Conservation (phyloP, 129 eudicot species). For the Silybum marianum region DNA sequence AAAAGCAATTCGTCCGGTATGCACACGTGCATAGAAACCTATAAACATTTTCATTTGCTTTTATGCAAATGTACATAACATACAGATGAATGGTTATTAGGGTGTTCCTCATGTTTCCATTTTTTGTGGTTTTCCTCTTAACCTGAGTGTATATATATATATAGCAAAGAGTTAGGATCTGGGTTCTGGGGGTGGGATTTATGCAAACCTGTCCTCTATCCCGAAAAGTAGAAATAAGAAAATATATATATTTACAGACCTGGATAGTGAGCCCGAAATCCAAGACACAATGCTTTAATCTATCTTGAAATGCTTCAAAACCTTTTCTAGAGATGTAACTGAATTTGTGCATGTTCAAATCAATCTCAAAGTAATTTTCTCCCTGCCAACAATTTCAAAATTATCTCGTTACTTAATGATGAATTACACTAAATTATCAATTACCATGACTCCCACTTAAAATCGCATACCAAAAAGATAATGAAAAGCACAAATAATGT, state of each 20-base stretch:
- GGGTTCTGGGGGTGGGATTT: no score
- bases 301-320: slow-evolving; percentile 81
- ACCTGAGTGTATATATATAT: no score
- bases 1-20: not conserved
- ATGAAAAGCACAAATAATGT: not conserved
- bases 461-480: not conserved
- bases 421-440: not conserved
- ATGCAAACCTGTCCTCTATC: not conserved
- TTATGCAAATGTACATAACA: not conserved
- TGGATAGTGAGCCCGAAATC: slow-evolving; percentile 96
- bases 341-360: slow-evolving; percentile 92
- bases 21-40: not conserved
- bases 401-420: not conserved
- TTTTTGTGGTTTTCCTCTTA: not conserved
- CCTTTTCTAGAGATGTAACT: slow-evolving; percentile 94
- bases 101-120: not conserved
- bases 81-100: not conserved
- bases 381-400: slow-evolving; percentile 65
- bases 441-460: not conserved
- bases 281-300: slow-evolving; percentile 70
- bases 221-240: not conserved
- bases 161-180: no score
- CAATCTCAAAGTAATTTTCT: slow-evolving; percentile 94
- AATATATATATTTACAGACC: slow-evolving; percentile 42
- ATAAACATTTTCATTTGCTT: not conserved